Conservation (phyloP, 176 grass and related monocot genomes). For the Hordeum vulgare region MorexV3_pseudomolecules_assembly NC_058521.1:519572560-519573059, state of each 20-base stretch:
- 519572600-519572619: slow-evolving; percentile 4
- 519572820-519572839: neutral
- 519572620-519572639: neutral
- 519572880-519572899: too few species aligned
- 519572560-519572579: neutral
- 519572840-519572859: too few species aligned
- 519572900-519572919: too few species aligned
- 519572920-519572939: too few species aligned
- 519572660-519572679: neutral
- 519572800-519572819: neutral
- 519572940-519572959: too few species aligned
- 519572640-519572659: neutral
- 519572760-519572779: neutral
- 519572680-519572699: neutral
- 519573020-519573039: neutral
- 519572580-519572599: too few species aligned
- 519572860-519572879: too few species aligned
- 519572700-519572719: neutral
- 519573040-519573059: neutral
- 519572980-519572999: neutral
- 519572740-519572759: neutral
- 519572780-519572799: neutral
- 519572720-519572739: neutral
- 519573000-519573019: neutral
- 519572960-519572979: too few species aligned